Base-by-base conservation (phyloP, 1,139 yeast genomes). In the Yamadazyma epiphylla region DNA sequence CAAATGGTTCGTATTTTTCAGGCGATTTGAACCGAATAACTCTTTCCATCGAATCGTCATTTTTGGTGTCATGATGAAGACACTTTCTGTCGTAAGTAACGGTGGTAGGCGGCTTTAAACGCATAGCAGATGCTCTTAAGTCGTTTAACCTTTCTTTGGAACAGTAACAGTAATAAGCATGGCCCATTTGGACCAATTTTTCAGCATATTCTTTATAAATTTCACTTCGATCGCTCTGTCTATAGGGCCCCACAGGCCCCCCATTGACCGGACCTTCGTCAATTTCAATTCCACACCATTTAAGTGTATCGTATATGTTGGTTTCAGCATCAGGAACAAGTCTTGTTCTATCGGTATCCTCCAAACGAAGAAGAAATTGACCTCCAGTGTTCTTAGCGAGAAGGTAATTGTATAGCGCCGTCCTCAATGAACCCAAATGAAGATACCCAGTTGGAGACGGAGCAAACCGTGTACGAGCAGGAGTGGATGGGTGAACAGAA, bases 401-500 rank as follows among this genome's bases (percentile, higher is more conserved):
- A 19, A 91, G 56, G 48, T 81, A 91, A 53, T 91, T 94, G 59
- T 87, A 94, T 17, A 91, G 56, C 0, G 98, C 97, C 0, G 99
- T 91, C 50, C 99, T 63, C 29, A 94, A 55, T 0, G 97, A 88
- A 0, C 99, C 99, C 35, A 94, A 55, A 53, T 91, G 99, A 22
- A 94, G 66, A 40, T 74, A 75, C 0, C 99, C 99, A 0, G 99
- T 91, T 1, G 99, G 99, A 3, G 97, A 89, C 1, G 99, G 98
- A 0, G 99, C 99, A 59, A 91, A 91, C 43, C 99, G 63, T 2
- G 97, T 87, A 40, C 96, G 59, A 0, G 81, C 95, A 0, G 95
- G 94, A 0, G 47, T 28, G 1, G 39, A 39, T 1, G 80, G 79
- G 24, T 74, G 80, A 3, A 62, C 47, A 13, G 59, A 45, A 23